These are phyloP conservation scores for Protomyces arabidopsidicola DNA, from an alignment of 1,139 yeast species.

Conservation along the genomic window DNA sequence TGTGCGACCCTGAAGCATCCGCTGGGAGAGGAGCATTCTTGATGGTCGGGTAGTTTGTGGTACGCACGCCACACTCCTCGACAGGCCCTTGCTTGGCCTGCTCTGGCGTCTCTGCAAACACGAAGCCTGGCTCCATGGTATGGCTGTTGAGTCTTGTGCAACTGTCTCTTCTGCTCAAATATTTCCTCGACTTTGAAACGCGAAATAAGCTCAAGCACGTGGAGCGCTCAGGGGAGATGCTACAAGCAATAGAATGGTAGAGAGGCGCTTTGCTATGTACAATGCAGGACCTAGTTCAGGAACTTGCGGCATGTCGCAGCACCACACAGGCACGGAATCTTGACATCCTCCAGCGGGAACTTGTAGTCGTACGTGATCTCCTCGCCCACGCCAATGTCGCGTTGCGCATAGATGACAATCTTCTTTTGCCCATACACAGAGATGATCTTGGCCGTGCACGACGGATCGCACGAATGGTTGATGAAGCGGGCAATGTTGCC, in stretches of 20 bases:
- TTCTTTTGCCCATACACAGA: conserved; percentile 91
- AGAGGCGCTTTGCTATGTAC: neutral
- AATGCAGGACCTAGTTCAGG: conserved; percentile 50
- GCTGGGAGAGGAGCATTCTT: conserved; percentile 86
- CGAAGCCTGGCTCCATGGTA: conserved; percentile 25
- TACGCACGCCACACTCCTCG: conserved; percentile 49
- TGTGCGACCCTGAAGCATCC: conserved; percentile 81
- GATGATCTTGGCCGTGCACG: conserved; percentile 94
- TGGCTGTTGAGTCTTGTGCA: neutral
- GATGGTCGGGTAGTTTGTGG: conserved; percentile 66
- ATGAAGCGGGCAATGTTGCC: conserved; percentile 90
- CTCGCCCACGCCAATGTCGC: conserved; percentile 68
- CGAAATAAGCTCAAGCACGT: no score
- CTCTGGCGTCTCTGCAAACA: conserved; percentile 23
- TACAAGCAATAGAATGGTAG: no score
- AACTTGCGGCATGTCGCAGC: conserved; percentile 90
- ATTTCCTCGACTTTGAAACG: no score
- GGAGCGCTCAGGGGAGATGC: no score
- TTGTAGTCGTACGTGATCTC: conserved; percentile 94
- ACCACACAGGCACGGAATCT: conserved; percentile 91
- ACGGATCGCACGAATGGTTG: conserved; percentile 78
- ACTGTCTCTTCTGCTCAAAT: no score
- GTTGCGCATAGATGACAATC: conserved; percentile 87
- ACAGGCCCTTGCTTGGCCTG: neutral
- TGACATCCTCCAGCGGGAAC: conserved; percentile 86